Evolutionary conservation across 208 protist genomes (phyloP).

Genomic region (Trypanosoma theileri): DNA sequence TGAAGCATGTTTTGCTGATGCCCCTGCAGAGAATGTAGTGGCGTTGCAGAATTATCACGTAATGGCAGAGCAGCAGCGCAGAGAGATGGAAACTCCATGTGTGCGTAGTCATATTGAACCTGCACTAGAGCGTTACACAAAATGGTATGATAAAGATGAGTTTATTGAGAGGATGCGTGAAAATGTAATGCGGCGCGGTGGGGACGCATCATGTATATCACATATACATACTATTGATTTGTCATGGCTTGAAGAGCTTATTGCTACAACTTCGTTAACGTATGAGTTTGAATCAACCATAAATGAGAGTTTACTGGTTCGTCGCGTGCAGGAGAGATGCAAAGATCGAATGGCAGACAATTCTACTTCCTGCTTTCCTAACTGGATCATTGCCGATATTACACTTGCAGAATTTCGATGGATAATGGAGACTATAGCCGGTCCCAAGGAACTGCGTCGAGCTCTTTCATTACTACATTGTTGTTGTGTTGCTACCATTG

Average conservation of each 20-base stretch:
- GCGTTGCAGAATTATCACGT: conserved; percentile 41
- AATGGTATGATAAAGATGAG: conserved; percentile 23
- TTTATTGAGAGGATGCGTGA: conserved; percentile 24
- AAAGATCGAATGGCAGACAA: background rate
- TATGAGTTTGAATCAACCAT: background rate
- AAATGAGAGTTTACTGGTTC: conserved; percentile 4
- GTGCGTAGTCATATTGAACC: conserved; percentile 44
- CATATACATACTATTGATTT: conserved; percentile 8
- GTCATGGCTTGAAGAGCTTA: conserved; percentile 22
- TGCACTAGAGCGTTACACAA: conserved; percentile 34
- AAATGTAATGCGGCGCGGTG: conserved; percentile 9
- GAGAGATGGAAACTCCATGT: conserved; percentile 36
- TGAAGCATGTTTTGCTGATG: conserved; percentile 47
- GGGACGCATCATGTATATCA: background rate
- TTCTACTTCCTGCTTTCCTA: conserved; percentile 20
- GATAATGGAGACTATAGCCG: conserved; percentile 78
- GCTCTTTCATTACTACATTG: conserved; percentile 46
- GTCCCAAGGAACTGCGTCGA: conserved; percentile 54
- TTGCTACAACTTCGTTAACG: background rate
- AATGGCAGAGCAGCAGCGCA: conserved; percentile 53
- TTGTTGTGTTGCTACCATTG: conserved; percentile 42
- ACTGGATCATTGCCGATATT: conserved; percentile 73
- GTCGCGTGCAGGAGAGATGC: background rate
- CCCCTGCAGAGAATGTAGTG: conserved; percentile 23
- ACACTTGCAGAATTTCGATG: conserved; percentile 70